phyloP scores from a whole-genome alignment of 371 early-diverging fungal genomes.

The Amoeboradix gromovi region DNA sequence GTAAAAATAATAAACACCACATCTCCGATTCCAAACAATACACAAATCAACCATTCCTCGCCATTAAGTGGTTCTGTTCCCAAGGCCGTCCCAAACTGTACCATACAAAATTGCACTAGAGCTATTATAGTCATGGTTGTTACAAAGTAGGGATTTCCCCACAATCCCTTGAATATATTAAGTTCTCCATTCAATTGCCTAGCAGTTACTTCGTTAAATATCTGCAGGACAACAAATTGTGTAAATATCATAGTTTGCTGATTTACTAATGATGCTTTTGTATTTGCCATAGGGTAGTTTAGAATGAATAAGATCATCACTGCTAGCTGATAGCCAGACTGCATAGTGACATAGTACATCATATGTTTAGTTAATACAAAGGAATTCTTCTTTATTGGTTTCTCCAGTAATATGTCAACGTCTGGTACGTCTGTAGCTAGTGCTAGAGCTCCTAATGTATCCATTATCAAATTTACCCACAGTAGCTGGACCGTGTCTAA shows the following conservation, averaged over 20 bases:
- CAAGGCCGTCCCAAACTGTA: neutral
- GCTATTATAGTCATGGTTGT: slow-evolving; percentile 1
- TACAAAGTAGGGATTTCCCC: slow-evolving; percentile 1
- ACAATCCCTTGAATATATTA: slow-evolving; percentile 4
- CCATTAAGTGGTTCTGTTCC: neutral
- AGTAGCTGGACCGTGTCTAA: slow-evolving; percentile 55
- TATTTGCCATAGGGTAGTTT: neutral
- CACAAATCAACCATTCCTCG: neutral
- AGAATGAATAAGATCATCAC: slow-evolving; percentile 1
- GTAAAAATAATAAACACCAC: neutral
- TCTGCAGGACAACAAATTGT: slow-evolving; percentile 4
- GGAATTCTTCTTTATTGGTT: slow-evolving; percentile 41
- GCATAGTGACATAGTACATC: slow-evolving; percentile 9
- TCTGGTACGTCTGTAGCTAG: slow-evolving; percentile 54
- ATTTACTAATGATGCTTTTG: neutral
- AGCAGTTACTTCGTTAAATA: slow-evolving; percentile 3
- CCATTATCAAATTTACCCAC: slow-evolving; percentile 45
- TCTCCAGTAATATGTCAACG: slow-evolving; percentile 34
- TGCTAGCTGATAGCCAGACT: slow-evolving; percentile 1
- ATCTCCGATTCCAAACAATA: neutral
- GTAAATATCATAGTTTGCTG: slow-evolving; percentile 4
- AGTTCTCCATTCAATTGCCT: slow-evolving; percentile 4
- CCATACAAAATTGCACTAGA: slow-evolving; percentile 1
- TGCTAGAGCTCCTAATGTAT: slow-evolving; percentile 54
- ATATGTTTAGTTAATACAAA: slow-evolving; percentile 52